Conservation (phyloP, 2,329 filamentous ascomycete species). For the Phaeosphaeriaceae sp. region DNA sequence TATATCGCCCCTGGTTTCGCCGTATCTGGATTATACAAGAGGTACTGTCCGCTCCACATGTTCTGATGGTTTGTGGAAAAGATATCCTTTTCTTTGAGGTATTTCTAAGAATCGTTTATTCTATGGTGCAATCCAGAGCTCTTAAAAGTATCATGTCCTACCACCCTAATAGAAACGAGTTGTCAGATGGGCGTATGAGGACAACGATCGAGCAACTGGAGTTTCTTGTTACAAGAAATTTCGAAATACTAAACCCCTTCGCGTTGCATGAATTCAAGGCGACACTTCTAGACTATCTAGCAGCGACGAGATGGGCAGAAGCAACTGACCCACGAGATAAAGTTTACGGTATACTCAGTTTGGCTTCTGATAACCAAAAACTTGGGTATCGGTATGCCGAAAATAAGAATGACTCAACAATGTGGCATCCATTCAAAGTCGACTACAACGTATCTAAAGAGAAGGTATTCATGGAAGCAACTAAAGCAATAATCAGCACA, state of each 20-base stretch:
- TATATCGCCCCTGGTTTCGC: slow-evolving; percentile 13
- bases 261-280: background rate
- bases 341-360: slow-evolving; percentile 8
- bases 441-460: slow-evolving; percentile 4
- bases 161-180: slow-evolving; percentile 4
- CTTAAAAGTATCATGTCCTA: slow-evolving; percentile 1
- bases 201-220: slow-evolving; percentile 1
- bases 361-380: background rate
- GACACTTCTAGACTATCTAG: slow-evolving; percentile 5
- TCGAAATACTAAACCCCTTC: slow-evolving; percentile 1
- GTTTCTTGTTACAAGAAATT: slow-evolving; percentile 5
- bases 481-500: slow-evolving; percentile 5
- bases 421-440: slow-evolving; percentile 5
- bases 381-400: slow-evolving; percentile 5
- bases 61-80: slow-evolving; percentile 4
- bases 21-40: slow-evolving; percentile 15
- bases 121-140: background rate
- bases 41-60: slow-evolving; percentile 4
- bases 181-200: background rate
- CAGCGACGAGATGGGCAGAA: slow-evolving; percentile 9
- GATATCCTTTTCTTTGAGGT: slow-evolving; percentile 4
- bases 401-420: background rate
- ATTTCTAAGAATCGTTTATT: slow-evolving; percentile 7
- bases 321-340: slow-evolving; percentile 9
- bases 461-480: slow-evolving; percentile 6